phyloP scores from a whole-genome alignment of 2,329 filamentous ascomycete species.

The Claviceps sorghi region DNA sequence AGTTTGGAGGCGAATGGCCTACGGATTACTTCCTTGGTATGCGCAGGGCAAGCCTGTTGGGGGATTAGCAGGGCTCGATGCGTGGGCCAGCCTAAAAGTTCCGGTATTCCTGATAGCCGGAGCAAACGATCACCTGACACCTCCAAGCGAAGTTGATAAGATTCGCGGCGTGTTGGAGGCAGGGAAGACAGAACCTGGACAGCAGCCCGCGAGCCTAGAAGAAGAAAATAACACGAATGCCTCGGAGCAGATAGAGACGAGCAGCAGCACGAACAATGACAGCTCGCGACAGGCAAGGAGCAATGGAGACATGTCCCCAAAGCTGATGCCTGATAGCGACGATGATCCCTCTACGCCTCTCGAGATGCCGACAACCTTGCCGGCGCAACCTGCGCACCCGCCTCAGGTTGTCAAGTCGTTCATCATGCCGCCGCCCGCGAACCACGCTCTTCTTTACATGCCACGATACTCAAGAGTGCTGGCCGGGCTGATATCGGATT shows the following conservation, averaged over 20 bases:
- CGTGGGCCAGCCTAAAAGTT: slow-evolving; percentile 58
- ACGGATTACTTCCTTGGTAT: slow-evolving; percentile 52
- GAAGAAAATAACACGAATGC: neutral
- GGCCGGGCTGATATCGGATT: slow-evolving; percentile 69
- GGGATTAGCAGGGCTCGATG: slow-evolving; percentile 52
- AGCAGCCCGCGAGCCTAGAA: neutral
- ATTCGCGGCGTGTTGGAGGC: slow-evolving; percentile 35
- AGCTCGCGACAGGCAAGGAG: neutral
- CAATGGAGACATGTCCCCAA: neutral
- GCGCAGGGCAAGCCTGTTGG: slow-evolving; percentile 35
- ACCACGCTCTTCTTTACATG: slow-evolving; percentile 73
- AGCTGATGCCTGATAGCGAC: slow-evolving; percentile 21
- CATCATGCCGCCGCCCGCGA: slow-evolving; percentile 61
- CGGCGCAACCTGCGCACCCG: slow-evolving; percentile 33
- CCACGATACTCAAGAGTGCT: slow-evolving; percentile 61
- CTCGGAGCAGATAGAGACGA: neutral
- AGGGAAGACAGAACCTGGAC: slow-evolving; percentile 15
- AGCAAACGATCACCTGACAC: slow-evolving; percentile 61
- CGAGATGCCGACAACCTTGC: slow-evolving; percentile 22
- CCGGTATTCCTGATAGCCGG: slow-evolving; percentile 71
- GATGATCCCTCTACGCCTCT: slow-evolving; percentile 33
- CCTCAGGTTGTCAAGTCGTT: slow-evolving; percentile 48
- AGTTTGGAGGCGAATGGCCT: slow-evolving; percentile 71
- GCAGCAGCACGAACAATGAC: neutral
- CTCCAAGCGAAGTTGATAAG: slow-evolving; percentile 53